phyloP scores from a whole-genome alignment of 2,329 filamentous ascomycete genomes.

The Alternaria sp. region DNA sequence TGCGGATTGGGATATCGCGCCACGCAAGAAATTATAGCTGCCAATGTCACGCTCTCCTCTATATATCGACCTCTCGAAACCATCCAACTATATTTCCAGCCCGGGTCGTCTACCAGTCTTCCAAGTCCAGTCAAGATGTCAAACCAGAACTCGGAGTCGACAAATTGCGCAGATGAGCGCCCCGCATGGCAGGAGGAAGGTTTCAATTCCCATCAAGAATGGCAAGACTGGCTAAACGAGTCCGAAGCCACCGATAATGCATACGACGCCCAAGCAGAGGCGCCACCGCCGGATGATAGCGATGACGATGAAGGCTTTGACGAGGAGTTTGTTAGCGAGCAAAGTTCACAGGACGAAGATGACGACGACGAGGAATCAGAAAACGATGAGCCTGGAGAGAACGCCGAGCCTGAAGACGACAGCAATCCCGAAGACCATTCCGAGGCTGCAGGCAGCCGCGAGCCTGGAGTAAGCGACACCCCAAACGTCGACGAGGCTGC shows the following conservation, averaged over 20 bases:
- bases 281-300: neutral
- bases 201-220: neutral
- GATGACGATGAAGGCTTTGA: neutral
- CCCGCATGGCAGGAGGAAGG: neutral
- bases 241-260: neutral
- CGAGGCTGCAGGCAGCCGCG: neutral
- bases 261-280: neutral
- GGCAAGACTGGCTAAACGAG: neutral
- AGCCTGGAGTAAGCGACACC: neutral
- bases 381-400: fast-evolving
- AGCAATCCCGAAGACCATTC: fast-evolving
- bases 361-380: neutral
- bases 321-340: neutral
- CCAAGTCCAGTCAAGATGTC: neutral
- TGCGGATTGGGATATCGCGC: neutral
- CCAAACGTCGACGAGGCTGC: neutral
- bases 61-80: neutral
- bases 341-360: fast-evolving
- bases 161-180: neutral
- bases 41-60: neutral
- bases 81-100: neutral
- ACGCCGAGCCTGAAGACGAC: neutral
- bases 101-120: neutral
- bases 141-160: neutral
- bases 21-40: neutral